phyloP scores from a whole-genome alignment of 176 grass and related monocot species.

The Miscanthus lutarioriparius region DNA sequence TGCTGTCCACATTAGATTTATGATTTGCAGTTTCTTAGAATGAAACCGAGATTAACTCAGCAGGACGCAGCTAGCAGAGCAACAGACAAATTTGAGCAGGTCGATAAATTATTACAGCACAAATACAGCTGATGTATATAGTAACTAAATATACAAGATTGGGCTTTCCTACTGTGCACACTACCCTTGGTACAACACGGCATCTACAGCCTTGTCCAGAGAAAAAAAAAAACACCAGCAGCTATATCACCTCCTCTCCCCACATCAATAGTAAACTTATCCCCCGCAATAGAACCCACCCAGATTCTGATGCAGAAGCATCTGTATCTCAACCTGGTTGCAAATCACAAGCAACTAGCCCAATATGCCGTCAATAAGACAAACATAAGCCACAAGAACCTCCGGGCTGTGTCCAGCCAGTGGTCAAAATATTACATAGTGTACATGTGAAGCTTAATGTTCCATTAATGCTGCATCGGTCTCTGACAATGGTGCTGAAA shows the following conservation, averaged over 20 bases:
- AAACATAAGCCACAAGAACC: slow-evolving; percentile 13
- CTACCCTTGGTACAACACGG: slow-evolving; percentile 30
- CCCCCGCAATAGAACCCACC: neutral
- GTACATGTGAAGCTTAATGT: slow-evolving; percentile 54
- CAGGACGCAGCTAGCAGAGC: neutral
- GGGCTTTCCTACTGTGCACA: slow-evolving; percentile 27
- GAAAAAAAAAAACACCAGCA: neutral
- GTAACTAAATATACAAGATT: slow-evolving; percentile 45
- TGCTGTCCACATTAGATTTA: neutral
- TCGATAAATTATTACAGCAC: slow-evolving; percentile 49
- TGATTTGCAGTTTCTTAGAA: neutral
- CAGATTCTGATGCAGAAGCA: slow-evolving; percentile 7
- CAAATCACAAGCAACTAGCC: slow-evolving; percentile 24
- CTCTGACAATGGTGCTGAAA: slow-evolving; percentile 88
- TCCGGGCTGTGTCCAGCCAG: slow-evolving; percentile 4
- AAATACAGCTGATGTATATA: slow-evolving; percentile 35
- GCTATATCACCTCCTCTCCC: slow-evolving; percentile 30
- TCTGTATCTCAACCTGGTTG: slow-evolving; percentile 21
- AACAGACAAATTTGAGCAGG: neutral
- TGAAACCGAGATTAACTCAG: neutral
- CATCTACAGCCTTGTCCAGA: neutral
- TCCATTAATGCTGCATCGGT: slow-evolving; percentile 91
- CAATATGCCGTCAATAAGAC: slow-evolving; percentile 2
- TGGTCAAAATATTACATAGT: slow-evolving; percentile 42
- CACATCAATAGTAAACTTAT: neutral